Conservation (phyloP, 768 basidiomycete genomes). For the Gyrodon lividus region DNA sequence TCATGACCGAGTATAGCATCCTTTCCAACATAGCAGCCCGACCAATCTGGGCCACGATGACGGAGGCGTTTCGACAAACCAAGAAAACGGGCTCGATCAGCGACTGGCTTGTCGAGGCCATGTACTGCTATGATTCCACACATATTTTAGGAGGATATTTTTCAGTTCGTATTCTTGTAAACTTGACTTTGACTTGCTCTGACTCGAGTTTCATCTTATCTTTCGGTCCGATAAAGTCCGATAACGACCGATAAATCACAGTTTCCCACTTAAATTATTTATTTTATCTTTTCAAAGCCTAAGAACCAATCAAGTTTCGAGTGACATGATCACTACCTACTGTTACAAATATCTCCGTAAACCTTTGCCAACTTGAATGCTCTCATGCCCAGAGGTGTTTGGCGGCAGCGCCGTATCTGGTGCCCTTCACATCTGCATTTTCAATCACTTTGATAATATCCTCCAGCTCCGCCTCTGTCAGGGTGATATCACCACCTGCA, state of each 20-base stretch:
- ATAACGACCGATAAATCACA: too few species aligned
- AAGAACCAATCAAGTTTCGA: too few species aligned
- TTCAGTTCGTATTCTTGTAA: too few species aligned
- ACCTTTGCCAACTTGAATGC: not conserved
- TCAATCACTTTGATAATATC: conserved; percentile 40
- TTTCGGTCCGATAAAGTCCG: too few species aligned
- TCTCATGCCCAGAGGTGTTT: conserved; percentile 35
- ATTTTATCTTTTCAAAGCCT: too few species aligned
- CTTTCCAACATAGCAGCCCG: conserved; percentile 87
- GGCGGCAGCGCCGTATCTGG: conserved; percentile 32
- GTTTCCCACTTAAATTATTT: too few species aligned
- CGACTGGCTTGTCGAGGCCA: conserved; percentile 67
- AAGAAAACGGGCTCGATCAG: conserved; percentile 71
- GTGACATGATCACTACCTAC: too few species aligned
- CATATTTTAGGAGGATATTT: conserved; percentile 48
- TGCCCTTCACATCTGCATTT: conserved; percentile 37
- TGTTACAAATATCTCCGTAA: too few species aligned
- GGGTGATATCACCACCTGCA: conserved; percentile 40
- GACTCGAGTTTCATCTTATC: conserved; percentile 14
- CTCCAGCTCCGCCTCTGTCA: conserved; percentile 40
- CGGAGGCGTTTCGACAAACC: conserved; percentile 87
- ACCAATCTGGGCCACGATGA: conserved; percentile 98
- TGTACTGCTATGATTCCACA: conserved; percentile 92
- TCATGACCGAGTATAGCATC: conserved; percentile 88
- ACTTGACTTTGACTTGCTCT: not conserved